phyloP scores from a whole-genome alignment of 2,329 filamentous ascomycete species.

The Exophiala phaeomuriformis region DNA sequence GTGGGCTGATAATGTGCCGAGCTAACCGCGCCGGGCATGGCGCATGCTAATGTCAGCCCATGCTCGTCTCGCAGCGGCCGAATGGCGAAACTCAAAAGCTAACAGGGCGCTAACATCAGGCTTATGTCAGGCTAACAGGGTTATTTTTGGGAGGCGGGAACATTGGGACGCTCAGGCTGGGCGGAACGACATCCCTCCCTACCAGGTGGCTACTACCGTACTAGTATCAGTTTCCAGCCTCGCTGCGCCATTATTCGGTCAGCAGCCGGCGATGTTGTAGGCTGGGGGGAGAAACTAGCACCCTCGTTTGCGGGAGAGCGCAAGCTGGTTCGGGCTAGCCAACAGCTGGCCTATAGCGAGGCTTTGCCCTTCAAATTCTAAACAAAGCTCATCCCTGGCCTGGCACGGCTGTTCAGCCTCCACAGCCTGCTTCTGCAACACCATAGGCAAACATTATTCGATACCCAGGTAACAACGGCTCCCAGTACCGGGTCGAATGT shows the following conservation, averaged over 20 bases:
- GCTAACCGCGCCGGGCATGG: not conserved
- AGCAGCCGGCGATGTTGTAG: not conserved
- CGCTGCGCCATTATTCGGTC: not conserved
- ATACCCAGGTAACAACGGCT: too few relatives aligned
- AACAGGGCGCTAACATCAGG: not conserved
- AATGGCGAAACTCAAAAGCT: not conserved
- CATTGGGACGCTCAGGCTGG: not conserved
- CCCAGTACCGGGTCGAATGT: too few relatives aligned
- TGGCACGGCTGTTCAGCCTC: not conserved
- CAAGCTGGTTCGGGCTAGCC: not conserved
- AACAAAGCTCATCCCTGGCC: not conserved
- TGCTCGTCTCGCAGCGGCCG: too few relatives aligned
- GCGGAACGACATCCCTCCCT: not conserved
- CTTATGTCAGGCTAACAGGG: not conserved
- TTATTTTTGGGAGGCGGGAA: constrained; percentile 8
- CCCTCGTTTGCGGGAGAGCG: not conserved
- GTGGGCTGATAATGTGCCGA: not conserved
- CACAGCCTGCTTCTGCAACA: not conserved
- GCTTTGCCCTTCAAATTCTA: not conserved
- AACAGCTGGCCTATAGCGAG: not conserved
- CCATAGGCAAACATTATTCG: too few relatives aligned
- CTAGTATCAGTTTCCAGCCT: not conserved
- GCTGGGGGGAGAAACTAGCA: not conserved
- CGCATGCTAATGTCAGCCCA: not conserved
- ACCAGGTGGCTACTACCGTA: not conserved